phyloP scores from a whole-genome alignment of 139 green algal genomes.

The Picochlorum sp. region DNA sequence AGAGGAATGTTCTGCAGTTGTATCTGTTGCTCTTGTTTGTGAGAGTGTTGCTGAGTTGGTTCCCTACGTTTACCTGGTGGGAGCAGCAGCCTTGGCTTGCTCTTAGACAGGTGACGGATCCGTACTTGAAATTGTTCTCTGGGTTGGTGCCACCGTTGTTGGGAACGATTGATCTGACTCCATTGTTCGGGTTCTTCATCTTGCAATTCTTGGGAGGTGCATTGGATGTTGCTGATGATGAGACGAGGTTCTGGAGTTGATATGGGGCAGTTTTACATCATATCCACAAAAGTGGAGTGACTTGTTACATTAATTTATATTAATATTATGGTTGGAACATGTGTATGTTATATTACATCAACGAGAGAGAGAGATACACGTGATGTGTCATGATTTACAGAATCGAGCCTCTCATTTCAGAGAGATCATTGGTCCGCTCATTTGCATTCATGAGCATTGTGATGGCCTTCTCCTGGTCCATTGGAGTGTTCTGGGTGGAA shows the following conservation, averaged over 20 bases:
- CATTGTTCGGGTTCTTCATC: slow-evolving; percentile 93
- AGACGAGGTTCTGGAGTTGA: slow-evolving; percentile 21
- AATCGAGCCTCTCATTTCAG: too few species aligned
- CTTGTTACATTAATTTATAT: too few species aligned
- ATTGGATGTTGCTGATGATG: slow-evolving; percentile 29
- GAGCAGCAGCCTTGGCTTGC: slow-evolving; percentile 86
- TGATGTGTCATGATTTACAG: too few species aligned
- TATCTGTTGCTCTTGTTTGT: slow-evolving; percentile 94
- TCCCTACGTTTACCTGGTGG: slow-evolving; percentile 89
- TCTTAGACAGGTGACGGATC: slow-evolving; percentile 88
- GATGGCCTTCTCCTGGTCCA: too few species aligned
- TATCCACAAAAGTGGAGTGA: background rate
- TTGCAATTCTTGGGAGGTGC: slow-evolving; percentile 61
- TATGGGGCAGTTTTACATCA: background rate
- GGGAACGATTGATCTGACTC: slow-evolving; percentile 94
- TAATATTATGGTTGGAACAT: too few species aligned
- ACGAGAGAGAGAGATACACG: too few species aligned
- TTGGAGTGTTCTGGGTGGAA: too few species aligned
- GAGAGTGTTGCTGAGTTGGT: slow-evolving; percentile 92
- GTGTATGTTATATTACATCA: background rate
- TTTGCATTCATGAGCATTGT: too few species aligned
- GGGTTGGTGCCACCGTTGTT: slow-evolving; percentile 88
- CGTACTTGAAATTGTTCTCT: slow-evolving; percentile 95
- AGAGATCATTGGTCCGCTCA: too few species aligned
- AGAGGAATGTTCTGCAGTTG: slow-evolving; percentile 41